Percentiles rank a stretch among this genome's conserved stretches.
Conservation (phyloP, 2,329 filamentous ascomycete species). For the Fusarium nematophilum region DNA sequence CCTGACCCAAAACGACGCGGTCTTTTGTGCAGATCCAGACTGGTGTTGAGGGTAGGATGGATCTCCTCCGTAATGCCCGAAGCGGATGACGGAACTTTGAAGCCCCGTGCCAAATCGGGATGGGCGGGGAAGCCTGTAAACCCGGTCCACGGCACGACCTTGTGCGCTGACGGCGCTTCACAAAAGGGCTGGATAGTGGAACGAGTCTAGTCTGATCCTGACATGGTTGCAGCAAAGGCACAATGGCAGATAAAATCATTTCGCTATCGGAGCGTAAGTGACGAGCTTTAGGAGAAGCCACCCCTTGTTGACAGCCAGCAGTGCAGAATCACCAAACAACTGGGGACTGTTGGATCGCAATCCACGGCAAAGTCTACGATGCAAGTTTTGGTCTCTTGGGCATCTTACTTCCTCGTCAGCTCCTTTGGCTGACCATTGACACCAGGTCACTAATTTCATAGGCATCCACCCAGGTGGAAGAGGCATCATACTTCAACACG, state of each 20-base stretch:
- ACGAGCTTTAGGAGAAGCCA: background rate
- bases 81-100: too few relatives aligned
- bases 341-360: constrained; percentile 15
- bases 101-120: too few relatives aligned
- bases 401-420: too few relatives aligned
- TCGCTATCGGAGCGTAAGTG: constrained; percentile 9
- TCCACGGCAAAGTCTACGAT: constrained; percentile 16
- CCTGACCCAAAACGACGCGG: too few relatives aligned
- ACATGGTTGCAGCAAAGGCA: background rate
- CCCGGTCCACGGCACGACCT: too few relatives aligned
- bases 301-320: background rate
- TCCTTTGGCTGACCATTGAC: too few relatives aligned
- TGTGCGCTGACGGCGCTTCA: background rate
- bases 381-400: background rate
- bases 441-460: constrained; percentile 13
- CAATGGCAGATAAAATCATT: background rate
- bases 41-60: too few relatives aligned
- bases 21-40: too few relatives aligned
- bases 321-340: constrained; percentile 4
- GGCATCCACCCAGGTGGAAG: constrained; percentile 16
- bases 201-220: too few relatives aligned
- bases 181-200: too few relatives aligned
- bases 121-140: too few relatives aligned
- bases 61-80: too few relatives aligned
- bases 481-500: constrained; percentile 16